These are phyloP conservation scores for Diplocarpon mali DNA, from an alignment of 2,329 filamentous ascomycete species.

Conservation along the genomic window DNA sequence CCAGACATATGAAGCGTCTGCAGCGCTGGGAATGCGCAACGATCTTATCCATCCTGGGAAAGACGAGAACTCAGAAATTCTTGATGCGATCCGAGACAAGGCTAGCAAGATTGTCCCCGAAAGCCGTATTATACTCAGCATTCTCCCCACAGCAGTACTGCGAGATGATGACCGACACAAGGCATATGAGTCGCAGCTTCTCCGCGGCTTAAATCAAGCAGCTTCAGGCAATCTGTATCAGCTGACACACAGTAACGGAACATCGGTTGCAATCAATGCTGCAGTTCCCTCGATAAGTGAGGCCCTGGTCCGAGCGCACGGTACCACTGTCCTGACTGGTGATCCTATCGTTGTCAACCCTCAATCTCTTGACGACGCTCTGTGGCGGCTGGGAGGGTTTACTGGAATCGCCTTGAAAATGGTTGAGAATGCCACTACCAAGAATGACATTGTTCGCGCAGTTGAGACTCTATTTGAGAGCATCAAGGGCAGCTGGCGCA, in stretches of 20 bases:
- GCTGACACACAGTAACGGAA: slow-evolving; percentile 61
- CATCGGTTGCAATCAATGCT: slow-evolving; percentile 76
- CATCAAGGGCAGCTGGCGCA: slow-evolving; percentile 86
- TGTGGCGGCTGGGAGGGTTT: slow-evolving; percentile 90
- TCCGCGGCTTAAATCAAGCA: slow-evolving; percentile 63
- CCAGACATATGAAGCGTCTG: slow-evolving; percentile 90
- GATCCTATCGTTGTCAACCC: slow-evolving; percentile 72
- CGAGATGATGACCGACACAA: slow-evolving; percentile 68
- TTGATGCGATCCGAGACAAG: slow-evolving; percentile 76
- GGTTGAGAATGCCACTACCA: slow-evolving; percentile 62
- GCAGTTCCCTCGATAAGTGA: slow-evolving; percentile 82
- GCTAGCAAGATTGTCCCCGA: slow-evolving; percentile 76
- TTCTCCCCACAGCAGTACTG: slow-evolving; percentile 70
- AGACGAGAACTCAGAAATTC: slow-evolving; percentile 83
- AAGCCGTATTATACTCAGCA: slow-evolving; percentile 68
- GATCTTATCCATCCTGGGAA: slow-evolving; percentile 83
- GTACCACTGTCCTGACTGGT: slow-evolving; percentile 72
- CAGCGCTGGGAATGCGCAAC: slow-evolving; percentile 80
- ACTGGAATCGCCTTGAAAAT: slow-evolving; percentile 76
- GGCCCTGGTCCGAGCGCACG: slow-evolving; percentile 69
- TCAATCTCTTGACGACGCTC: slow-evolving; percentile 77
- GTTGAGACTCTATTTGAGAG: slow-evolving; percentile 78
- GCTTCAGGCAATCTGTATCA: slow-evolving; percentile 58
- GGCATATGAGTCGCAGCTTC: slow-evolving; percentile 60
- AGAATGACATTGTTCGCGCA: slow-evolving; percentile 62